phyloP scores from a whole-genome alignment of 257 asterid genomes.

The Scutellaria barbata region DNA sequence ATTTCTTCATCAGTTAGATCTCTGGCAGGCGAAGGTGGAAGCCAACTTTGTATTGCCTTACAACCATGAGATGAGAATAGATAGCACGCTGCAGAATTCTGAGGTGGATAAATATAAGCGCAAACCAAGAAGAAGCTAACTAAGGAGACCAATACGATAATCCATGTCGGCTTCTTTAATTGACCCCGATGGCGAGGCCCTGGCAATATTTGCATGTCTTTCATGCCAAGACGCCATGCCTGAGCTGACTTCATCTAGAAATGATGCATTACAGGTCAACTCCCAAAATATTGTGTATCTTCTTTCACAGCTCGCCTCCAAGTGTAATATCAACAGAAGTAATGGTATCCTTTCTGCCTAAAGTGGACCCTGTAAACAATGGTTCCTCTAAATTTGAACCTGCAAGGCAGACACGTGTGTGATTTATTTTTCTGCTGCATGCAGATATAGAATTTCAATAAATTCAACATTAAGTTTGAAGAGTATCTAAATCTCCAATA shows the following conservation, averaged over 20 bases:
- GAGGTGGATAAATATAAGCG: conserved; percentile 93
- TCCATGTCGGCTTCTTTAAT: conserved; percentile 92
- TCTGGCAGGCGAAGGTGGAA: conserved; percentile 82
- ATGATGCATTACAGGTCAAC: conserved; percentile 53
- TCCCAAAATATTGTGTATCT: conserved; percentile 29
- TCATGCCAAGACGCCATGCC: conserved; percentile 90
- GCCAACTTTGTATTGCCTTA: conserved; percentile 74
- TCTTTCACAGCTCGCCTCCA: conserved; percentile 31
- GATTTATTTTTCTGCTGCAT: conserved; percentile 11
- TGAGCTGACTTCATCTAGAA: conserved; percentile 83
- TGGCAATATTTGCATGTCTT: conserved; percentile 75
- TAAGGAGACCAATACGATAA: conserved; percentile 79
- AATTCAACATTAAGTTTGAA: conserved; percentile 1
- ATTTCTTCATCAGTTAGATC: conserved; percentile 84
- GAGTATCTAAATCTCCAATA: background rate
- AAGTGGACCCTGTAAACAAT: conserved; percentile 27
- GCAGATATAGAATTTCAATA: conserved; percentile 12
- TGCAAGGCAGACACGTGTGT: conserved; percentile 26
- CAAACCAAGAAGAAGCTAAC: conserved; percentile 86
- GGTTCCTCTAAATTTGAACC: conserved; percentile 35
- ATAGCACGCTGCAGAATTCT: conserved; percentile 80
- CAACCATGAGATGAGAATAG: conserved; percentile 82
- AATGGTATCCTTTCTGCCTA: conserved; percentile 35
- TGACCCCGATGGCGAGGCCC: conserved; percentile 86
- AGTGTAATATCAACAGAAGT: conserved; percentile 24